phyloP scores from a whole-genome alignment of 129 eudicot species.

The Ambrosia artemisiifolia region DNA sequence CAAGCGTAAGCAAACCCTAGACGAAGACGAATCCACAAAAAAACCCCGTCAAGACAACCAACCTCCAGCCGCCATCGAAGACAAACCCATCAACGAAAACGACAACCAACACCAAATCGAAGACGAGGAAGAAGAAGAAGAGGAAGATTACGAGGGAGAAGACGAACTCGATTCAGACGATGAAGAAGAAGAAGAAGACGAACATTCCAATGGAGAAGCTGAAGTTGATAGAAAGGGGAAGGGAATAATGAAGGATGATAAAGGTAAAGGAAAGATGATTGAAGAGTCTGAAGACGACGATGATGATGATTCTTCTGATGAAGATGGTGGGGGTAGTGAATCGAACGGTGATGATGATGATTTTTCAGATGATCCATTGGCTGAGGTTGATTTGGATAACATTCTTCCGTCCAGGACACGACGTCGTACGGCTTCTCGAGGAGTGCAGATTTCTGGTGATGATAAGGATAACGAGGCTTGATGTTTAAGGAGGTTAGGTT shows the following conservation, averaged over 20 bases:
- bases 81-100: slow-evolving; percentile 6
- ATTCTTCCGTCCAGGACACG: slow-evolving; percentile 96
- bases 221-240: slow-evolving; percentile 60
- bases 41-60: slow-evolving; percentile 36
- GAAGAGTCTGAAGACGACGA: slow-evolving; percentile 56
- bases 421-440: slow-evolving; percentile 42
- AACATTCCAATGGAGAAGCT: slow-evolving; percentile 31
- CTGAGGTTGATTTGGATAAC: slow-evolving; percentile 93
- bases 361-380: slow-evolving; percentile 81
- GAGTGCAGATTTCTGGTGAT: slow-evolving; percentile 41
- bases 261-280: slow-evolving; percentile 78
- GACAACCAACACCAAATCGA: slow-evolving; percentile 20
- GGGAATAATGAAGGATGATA: slow-evolving; percentile 56
- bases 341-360: slow-evolving; percentile 60
- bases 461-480: slow-evolving; percentile 27
- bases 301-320: slow-evolving; percentile 48
- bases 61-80: slow-evolving; percentile 15
- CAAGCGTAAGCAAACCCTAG: slow-evolving; percentile 37
- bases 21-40: slow-evolving; percentile 29
- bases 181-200: slow-evolving; percentile 26
- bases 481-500: slow-evolving; percentile 27
- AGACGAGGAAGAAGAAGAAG: slow-evolving; percentile 39
- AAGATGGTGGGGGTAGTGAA: slow-evolving; percentile 30
- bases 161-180: slow-evolving; percentile 17
- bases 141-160: slow-evolving; percentile 25